A percentile compares a stretch with the other conserved stretches of the same genome.
Conservation (phyloP, 495 filamentous ascomycete species). For the Daldinia loculata region DNA sequence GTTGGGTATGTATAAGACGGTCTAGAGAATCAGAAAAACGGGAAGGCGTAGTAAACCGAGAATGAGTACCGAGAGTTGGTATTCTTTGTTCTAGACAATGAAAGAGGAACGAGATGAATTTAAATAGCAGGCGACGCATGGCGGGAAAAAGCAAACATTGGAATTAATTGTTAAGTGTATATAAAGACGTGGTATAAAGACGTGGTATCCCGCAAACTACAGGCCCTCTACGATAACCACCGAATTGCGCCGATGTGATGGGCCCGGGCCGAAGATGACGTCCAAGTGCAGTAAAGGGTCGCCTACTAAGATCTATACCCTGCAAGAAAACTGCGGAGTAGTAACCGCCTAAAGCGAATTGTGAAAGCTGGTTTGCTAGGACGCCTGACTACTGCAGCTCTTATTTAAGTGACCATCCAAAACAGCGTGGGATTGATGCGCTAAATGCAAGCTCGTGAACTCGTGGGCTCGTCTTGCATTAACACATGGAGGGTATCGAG, state of each 20-base stretch:
- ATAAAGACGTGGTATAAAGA: not conserved
- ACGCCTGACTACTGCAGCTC: slow-evolving; percentile 30
- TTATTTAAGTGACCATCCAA: slow-evolving; percentile 32
- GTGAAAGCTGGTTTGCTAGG: slow-evolving; percentile 25
- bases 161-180: slow-evolving; percentile 25
- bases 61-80: not conserved
- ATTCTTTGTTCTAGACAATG: not conserved
- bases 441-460: slow-evolving; percentile 22
- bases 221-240: slow-evolving; percentile 27
- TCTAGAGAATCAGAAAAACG: not conserved
- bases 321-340: slow-evolving; percentile 28
- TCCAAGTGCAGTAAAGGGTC: slow-evolving; percentile 34
- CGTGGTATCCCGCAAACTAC: slow-evolving; percentile 36
- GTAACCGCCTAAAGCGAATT: slow-evolving; percentile 32
- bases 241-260: slow-evolving; percentile 35
- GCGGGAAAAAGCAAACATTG: not conserved
- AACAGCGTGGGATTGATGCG: slow-evolving; percentile 18
- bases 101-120: not conserved
- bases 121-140: slow-evolving; percentile 2
- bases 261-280: slow-evolving; percentile 43
- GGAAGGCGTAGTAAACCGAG: not conserved
- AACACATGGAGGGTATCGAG: slow-evolving; percentile 14
- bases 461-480: slow-evolving; percentile 17
- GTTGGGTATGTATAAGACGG: not conserved
- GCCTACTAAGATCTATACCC: slow-evolving; percentile 16